A percentile compares a stretch with the other conserved stretches of the same genome.
phyloP scores from a whole-genome alignment of 2,329 filamentous ascomycete species.

The Dichotomopilus funicola region DNA sequence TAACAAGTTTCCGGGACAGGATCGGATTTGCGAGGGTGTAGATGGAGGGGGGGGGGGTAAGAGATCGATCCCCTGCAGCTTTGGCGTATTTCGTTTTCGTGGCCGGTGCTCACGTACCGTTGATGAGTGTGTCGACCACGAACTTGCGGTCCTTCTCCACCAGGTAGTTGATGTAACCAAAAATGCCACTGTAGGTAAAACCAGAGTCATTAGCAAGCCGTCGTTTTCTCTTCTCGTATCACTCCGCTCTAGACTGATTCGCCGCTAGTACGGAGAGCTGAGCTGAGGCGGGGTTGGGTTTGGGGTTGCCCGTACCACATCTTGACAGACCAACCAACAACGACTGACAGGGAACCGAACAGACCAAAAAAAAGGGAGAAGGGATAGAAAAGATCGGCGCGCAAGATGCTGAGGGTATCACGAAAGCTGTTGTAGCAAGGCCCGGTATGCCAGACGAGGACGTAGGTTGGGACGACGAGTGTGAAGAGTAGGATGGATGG shows the following conservation, averaged over 20 bases:
- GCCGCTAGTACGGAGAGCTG: not conserved
- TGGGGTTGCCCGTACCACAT: conserved; percentile 29
- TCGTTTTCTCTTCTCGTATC: not conserved
- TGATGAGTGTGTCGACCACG: conserved; percentile 92
- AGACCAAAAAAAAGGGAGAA: conserved; percentile 5
- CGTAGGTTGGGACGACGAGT: conserved; percentile 6
- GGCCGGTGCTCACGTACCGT: conserved; percentile 56
- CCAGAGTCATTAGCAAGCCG: conserved; percentile 23
- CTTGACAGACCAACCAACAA: conserved; percentile 26
- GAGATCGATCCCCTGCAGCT: conserved; percentile 2
- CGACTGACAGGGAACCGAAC: conserved; percentile 11
- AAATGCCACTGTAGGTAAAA: conserved; percentile 64
- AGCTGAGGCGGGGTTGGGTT: conserved; percentile 13
- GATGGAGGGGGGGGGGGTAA: conserved; percentile 10
- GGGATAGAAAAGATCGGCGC: not conserved
- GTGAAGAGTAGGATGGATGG: conserved; percentile 12
- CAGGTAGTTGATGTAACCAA: conserved; percentile 98
- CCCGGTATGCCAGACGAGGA: conserved; percentile 11
- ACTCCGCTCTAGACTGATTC: not conserved
- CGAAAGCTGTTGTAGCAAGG: conserved; percentile 10
- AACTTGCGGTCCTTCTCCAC: conserved; percentile 98
- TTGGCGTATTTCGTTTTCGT: not conserved
- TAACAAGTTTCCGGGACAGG: not conserved
- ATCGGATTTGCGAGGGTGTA: conserved; percentile 2
- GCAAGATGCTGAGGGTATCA: conserved; percentile 15